Conservation (phyloP, 805 yeast genomes). For the Blastobotrys muscicola region DNA sequence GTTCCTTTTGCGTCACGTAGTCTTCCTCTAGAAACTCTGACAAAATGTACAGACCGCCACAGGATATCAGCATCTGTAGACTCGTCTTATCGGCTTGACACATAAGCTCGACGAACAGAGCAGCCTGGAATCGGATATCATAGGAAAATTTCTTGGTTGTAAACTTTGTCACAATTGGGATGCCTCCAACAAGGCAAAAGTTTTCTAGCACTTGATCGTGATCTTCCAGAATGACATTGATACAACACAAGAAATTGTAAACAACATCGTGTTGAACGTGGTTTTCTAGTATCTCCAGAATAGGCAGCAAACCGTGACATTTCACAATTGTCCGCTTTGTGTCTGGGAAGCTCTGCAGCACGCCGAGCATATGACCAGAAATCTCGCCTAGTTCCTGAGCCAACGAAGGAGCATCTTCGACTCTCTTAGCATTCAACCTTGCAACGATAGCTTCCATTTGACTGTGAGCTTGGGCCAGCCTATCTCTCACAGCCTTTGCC, state of each 20-base stretch:
- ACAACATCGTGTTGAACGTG: conserved; percentile 5
- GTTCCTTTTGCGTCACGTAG: conserved; percentile 32
- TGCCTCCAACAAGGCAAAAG: conserved; percentile 19
- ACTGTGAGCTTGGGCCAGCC: conserved; percentile 7
- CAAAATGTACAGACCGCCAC: conserved; percentile 39
- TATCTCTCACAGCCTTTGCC: conserved; percentile 10
- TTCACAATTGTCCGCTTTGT: conserved; percentile 11
- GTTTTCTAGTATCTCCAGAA: conserved; percentile 15
- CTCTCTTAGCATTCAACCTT: conserved; percentile 2
- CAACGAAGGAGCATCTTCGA: conserved; percentile 2
- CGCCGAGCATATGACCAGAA: background rate
- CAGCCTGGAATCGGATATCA: conserved; percentile 14
- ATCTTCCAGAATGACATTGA: conserved; percentile 6
- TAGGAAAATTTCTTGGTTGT: conserved; percentile 9
- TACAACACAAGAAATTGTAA: conserved; percentile 6
- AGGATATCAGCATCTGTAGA: conserved; percentile 36
- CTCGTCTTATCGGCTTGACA: conserved; percentile 28
- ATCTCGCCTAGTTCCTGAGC: conserved; percentile 1
- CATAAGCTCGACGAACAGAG: conserved; percentile 13
- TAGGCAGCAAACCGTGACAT: conserved; percentile 17
- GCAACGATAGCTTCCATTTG: conserved; percentile 2
- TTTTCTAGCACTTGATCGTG: conserved; percentile 13
- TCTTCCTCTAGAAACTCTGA: conserved; percentile 40
- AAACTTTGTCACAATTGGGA: conserved; percentile 16
- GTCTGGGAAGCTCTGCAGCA: conserved; percentile 11